These are phyloP conservation scores for Rhodotorula sp. DNA, from an alignment of 1,284 basidiomycete genomes.

Conservation along the genomic window DNA sequence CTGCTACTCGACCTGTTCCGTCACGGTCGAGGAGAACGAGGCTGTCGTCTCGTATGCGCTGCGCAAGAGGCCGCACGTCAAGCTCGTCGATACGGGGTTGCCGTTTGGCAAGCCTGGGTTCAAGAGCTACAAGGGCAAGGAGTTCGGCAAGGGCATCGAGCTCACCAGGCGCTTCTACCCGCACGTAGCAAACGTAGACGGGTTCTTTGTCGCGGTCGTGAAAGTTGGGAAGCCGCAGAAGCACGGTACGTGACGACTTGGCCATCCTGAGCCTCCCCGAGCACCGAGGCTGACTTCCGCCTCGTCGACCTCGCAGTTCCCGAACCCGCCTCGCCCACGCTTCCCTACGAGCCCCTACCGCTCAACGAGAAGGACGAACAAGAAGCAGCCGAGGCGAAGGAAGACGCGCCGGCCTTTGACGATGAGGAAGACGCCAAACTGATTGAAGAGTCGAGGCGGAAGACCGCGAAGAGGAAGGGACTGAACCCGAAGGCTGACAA, in stretches of 20 bases:
- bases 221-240: conserved; percentile 79
- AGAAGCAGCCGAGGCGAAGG: background rate
- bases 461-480: conserved; percentile 42
- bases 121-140: conserved; percentile 82
- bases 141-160: conserved; percentile 74
- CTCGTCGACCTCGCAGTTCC: background rate
- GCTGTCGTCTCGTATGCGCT: conserved; percentile 98
- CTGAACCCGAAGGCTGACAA: conserved; percentile 38
- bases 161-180: conserved; percentile 87
- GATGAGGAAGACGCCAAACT: conserved; percentile 41
- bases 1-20: conserved; percentile 98
- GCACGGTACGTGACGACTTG: conserved; percentile 43
- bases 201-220: conserved; percentile 98
- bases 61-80: conserved; percentile 90
- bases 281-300: background rate
- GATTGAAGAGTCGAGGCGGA: conserved; percentile 38
- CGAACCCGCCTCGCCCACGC: conserved; percentile 26
- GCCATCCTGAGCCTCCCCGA: too few species aligned
- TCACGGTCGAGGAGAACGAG: conserved; percentile 98
- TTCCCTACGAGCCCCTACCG: conserved; percentile 24
- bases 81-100: conserved; percentile 88
- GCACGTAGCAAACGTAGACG: conserved; percentile 78
- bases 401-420: conserved; percentile 35
- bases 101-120: conserved; percentile 92
- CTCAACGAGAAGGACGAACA: conserved; percentile 18